phyloP scores from a whole-genome alignment of 1,139 yeast genomes.

The Yamadazyma triangularis region DNA sequence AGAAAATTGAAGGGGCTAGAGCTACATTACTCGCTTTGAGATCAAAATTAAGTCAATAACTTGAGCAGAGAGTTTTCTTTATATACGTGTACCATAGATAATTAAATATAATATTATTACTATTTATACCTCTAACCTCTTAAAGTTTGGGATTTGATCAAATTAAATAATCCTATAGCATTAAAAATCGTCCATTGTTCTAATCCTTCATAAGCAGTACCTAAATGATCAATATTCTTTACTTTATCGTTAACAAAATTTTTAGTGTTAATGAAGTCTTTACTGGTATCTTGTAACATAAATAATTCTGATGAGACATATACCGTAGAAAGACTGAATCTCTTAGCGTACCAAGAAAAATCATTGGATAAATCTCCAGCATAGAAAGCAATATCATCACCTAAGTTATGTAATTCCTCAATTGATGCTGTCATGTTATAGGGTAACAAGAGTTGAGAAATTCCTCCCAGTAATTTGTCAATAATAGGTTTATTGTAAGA shows the following conservation, averaged over 20 bases:
- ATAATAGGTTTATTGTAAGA: slow-evolving; percentile 55
- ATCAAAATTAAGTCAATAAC: slow-evolving; percentile 15
- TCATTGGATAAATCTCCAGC: slow-evolving; percentile 83
- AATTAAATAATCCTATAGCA: slow-evolving; percentile 59
- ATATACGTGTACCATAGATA: background rate
- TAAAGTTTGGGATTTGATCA: slow-evolving; percentile 63
- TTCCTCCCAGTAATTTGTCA: slow-evolving; percentile 40
- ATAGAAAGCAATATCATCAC: slow-evolving; percentile 73
- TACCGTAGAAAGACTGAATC: slow-evolving; percentile 64
- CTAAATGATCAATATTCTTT: slow-evolving; percentile 48
- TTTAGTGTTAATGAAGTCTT: slow-evolving; percentile 50
- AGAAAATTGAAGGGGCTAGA: slow-evolving; percentile 45
- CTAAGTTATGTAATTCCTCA: slow-evolving; percentile 65
- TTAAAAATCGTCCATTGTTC: slow-evolving; percentile 78
- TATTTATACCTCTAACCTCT: slow-evolving; percentile 44
- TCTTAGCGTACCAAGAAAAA: slow-evolving; percentile 89
- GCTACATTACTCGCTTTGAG: slow-evolving; percentile 43
- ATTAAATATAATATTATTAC: background rate
- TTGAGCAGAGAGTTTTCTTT: background rate
- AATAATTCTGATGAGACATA: slow-evolving; percentile 73
- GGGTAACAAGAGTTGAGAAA: slow-evolving; percentile 54
- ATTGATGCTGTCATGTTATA: slow-evolving; percentile 46
- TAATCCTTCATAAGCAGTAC: slow-evolving; percentile 54
- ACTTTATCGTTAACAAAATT: slow-evolving; percentile 63
- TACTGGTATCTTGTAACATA: slow-evolving; percentile 75